phyloP scores from a whole-genome alignment of 345 rosid genomes.

The Linum lewisii region DNA sequence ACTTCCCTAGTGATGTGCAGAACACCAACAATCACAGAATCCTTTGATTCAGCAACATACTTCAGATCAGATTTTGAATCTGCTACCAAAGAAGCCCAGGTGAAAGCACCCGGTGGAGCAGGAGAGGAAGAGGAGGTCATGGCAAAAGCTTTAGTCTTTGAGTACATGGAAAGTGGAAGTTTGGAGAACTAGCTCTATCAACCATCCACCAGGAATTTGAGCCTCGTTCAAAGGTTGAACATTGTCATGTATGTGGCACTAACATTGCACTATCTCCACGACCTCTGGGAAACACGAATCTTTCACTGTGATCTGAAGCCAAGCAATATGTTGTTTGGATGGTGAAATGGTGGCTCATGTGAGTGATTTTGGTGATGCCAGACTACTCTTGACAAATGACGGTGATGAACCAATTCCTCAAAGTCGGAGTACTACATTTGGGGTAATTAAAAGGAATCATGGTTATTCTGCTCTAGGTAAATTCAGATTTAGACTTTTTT shows the following conservation, averaged over 20 bases:
- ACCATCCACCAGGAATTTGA: background rate
- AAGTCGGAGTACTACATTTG: background rate
- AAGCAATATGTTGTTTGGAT: constrained; percentile 8
- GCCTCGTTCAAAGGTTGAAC: constrained; percentile 4
- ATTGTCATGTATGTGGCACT: constrained; percentile 9
- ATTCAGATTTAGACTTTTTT: background rate
- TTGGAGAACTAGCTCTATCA: constrained; percentile 12
- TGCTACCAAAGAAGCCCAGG: too few relatives aligned
- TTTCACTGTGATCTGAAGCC: constrained; percentile 3
- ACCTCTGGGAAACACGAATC: background rate
- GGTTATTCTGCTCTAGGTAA: constrained; percentile 14
- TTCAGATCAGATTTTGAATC: too few relatives aligned
- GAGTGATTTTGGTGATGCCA: constrained; percentile 9
- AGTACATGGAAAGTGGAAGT: constrained; percentile 15
- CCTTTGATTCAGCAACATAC: too few relatives aligned
- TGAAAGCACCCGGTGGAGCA: too few relatives aligned
- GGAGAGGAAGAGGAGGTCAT: too few relatives aligned
- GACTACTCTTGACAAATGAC: background rate
- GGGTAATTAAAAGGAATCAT: constrained; percentile 2
- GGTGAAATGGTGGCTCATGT: constrained; percentile 10
- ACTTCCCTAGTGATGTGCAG: too few relatives aligned
- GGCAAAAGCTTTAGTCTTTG: constrained; percentile 6
- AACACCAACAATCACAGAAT: too few relatives aligned
- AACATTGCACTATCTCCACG: constrained; percentile 9
- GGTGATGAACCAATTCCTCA: too few relatives aligned